These are phyloP conservation scores for Chlamydomonas asymmetrica DNA, from an alignment of 139 green algal genomes.

Conservation along the genomic window DNA sequence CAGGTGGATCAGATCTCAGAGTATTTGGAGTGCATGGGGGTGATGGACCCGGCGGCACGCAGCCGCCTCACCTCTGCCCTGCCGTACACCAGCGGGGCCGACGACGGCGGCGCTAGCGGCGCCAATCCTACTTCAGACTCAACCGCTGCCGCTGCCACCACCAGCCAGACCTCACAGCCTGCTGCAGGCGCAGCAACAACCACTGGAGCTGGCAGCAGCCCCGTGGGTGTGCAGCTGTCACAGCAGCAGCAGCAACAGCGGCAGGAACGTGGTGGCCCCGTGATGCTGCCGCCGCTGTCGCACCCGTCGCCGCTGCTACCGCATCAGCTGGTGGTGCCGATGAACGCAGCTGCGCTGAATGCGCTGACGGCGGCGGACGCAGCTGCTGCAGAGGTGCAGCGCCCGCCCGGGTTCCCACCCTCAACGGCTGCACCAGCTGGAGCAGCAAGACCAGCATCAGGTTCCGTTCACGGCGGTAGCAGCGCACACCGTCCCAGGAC, in stretches of 20 bases:
- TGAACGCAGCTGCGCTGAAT: neutral
- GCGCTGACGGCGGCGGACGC: neutral
- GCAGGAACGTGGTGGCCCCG: too few species aligned
- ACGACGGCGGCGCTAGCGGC: neutral
- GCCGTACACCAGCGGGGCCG: constrained; percentile 18
- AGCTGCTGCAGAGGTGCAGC: neutral
- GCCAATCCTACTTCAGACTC: too few species aligned
- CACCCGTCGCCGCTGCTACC: too few species aligned
- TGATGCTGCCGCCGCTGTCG: too few species aligned
- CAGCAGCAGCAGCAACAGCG: too few species aligned
- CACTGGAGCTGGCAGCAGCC: neutral
- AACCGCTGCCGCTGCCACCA: neutral
- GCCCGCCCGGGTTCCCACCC: neutral
- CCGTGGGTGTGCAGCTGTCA: too few species aligned
- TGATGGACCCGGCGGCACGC: constrained; percentile 52
- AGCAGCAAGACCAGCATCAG: neutral
- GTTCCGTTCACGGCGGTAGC: too few species aligned
- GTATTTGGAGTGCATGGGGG: constrained; percentile 84
- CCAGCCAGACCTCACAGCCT: neutral
- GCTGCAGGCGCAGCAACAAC: neutral
- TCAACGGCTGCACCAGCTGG: neutral
- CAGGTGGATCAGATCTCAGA: constrained; percentile 68
- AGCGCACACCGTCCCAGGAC: too few species aligned
- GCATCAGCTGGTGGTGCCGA: neutral
- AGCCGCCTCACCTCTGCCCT: constrained; percentile 40